A percentile compares a stretch with the other conserved stretches of the same genome.
phyloP scores from a whole-genome alignment of 306 rosid species.

The Trifolium dubium region DNA sequence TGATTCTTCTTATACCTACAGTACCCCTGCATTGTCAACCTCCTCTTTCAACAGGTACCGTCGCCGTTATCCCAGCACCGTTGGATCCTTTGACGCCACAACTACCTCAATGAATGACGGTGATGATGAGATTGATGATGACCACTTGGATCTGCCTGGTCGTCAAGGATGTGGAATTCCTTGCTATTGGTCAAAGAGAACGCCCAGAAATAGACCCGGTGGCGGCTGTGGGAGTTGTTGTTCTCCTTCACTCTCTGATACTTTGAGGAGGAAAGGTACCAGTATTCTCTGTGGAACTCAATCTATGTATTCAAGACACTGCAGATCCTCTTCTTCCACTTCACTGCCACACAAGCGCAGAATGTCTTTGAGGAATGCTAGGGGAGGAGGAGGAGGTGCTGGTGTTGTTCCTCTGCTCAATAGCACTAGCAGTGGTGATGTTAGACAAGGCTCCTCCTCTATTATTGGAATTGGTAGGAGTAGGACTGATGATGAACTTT shows the following conservation, averaged over 20 bases:
- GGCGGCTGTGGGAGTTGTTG: constrained; percentile 68
- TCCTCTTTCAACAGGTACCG: constrained; percentile 72
- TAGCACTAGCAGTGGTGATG: constrained; percentile 53
- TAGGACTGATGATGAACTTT: constrained; percentile 72
- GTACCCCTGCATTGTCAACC: constrained; percentile 95
- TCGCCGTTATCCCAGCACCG: constrained; percentile 72
- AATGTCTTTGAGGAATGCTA: constrained; percentile 64
- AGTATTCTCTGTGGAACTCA: constrained; percentile 81
- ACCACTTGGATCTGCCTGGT: constrained; percentile 71
- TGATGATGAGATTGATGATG: constrained; percentile 72
- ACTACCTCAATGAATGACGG: constrained; percentile 77
- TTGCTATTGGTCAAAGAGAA: constrained; percentile 91
- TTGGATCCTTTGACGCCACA: constrained; percentile 93
- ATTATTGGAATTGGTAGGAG: constrained; percentile 81
- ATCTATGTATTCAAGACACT: constrained; percentile 58
- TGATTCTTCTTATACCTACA: constrained; percentile 84
- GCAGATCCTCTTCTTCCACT: constrained; percentile 51
- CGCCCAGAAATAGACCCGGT: constrained; percentile 63
- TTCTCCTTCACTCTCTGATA: constrained; percentile 90
- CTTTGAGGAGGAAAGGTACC: constrained; percentile 85
- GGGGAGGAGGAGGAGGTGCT: neutral
- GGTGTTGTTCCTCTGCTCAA: constrained; percentile 86
- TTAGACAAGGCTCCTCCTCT: constrained; percentile 80
- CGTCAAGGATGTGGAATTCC: constrained; percentile 96
- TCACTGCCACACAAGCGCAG: constrained; percentile 68